Evolutionary conservation across 495 filamentous ascomycete species (phyloP).

Genomic region (Lasiosphaeriaceae sp.): DNA sequence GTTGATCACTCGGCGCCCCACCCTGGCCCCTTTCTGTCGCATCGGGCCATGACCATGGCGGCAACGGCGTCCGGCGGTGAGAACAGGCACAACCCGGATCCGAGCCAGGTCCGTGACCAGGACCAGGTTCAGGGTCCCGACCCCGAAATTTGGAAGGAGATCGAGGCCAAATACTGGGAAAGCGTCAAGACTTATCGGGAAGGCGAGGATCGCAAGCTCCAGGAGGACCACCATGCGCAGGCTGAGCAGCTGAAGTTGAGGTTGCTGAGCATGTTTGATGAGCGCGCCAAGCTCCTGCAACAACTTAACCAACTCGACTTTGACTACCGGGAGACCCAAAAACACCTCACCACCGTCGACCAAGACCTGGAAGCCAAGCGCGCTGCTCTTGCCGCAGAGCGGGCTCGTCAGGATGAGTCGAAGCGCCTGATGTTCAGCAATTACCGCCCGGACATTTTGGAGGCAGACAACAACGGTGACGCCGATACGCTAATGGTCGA

Average conservation of each 20-base stretch:
- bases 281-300: constrained; percentile 7
- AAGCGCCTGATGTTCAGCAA: constrained; percentile 2
- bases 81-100: background rate
- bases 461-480: background rate
- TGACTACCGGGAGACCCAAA: background rate
- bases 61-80: background rate
- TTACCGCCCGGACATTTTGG: background rate
- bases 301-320: constrained; percentile 5
- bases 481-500: background rate
- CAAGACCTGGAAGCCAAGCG: background rate
- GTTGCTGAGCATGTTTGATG: constrained; percentile 7
- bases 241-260: background rate
- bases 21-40: background rate
- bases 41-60: constrained; percentile 1
- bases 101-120: background rate
- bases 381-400: background rate
- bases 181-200: constrained; percentile 11
- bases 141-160: constrained; percentile 19
- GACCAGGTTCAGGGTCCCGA: background rate
- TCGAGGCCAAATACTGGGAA: constrained; percentile 26
- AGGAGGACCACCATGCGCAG: background rate
- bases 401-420: background rate
- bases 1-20: background rate
- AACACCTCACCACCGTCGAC: background rate
- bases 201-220: constrained; percentile 14